phyloP scores from a whole-genome alignment of 192 early-diverging fungal species.

The Umbelopsis sp. region DNA sequence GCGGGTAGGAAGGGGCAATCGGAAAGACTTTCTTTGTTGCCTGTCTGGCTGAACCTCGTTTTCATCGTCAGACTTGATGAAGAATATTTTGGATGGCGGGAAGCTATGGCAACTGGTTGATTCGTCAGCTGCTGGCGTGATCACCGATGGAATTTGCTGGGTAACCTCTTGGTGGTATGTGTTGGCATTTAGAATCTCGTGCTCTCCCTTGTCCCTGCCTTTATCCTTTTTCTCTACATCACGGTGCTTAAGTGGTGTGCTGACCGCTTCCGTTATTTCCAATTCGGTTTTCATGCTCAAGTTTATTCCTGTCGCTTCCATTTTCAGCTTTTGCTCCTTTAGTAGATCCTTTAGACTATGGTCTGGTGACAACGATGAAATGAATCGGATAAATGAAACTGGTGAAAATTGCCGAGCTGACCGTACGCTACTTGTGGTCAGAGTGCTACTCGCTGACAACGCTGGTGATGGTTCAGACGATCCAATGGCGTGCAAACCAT shows the following conservation, averaged over 20 bases:
- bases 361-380: conserved; percentile 15
- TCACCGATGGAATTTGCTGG: not conserved
- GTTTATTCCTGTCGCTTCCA: conserved; percentile 12
- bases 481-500: not conserved
- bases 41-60: not conserved
- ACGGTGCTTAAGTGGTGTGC: conserved; percentile 6
- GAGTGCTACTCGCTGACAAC: conserved; percentile 7
- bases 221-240: conserved; percentile 15
- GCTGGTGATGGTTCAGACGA: conserved; percentile 14
- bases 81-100: conserved; percentile 8
- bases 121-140: conserved; percentile 11
- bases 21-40: not conserved
- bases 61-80: conserved; percentile 8
- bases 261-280: conserved; percentile 30
- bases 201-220: conserved; percentile 18
- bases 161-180: conserved; percentile 1
- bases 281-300: conserved; percentile 28
- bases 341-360: not conserved
- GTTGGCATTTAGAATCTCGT: conserved; percentile 4
- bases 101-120: not conserved
- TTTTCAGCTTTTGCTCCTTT: conserved; percentile 33
- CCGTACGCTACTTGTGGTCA: conserved; percentile 7
- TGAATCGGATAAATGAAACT: conserved; percentile 13
- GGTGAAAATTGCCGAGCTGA: conserved; percentile 19
- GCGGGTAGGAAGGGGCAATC: not conserved